Evolutionary conservation across 1,139 yeast genomes (phyloP).

Genomic region (Ogataea hybrid): DNA sequence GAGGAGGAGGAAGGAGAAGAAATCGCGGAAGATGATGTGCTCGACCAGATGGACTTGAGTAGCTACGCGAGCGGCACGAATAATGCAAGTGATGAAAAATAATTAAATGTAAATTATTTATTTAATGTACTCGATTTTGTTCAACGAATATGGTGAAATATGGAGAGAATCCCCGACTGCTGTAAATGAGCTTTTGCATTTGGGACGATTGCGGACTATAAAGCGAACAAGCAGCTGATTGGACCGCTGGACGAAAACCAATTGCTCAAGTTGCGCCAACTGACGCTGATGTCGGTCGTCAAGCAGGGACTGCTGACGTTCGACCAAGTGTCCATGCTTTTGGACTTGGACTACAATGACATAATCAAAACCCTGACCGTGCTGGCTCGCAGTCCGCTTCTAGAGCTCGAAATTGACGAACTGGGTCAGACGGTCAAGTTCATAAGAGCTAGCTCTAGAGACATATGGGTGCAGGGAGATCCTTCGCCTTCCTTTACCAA

Average conservation of each 20-base stretch:
- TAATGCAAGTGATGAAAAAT: constrained; percentile 7
- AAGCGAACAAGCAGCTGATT: not conserved
- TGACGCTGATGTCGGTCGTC: constrained; percentile 29
- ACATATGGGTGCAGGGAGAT: constrained; percentile 6
- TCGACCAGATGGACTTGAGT: constrained; percentile 13
- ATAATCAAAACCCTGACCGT: constrained; percentile 1
- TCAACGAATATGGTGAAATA: constrained; percentile 3
- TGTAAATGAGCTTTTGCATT: constrained; percentile 33
- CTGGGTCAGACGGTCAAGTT: not conserved
- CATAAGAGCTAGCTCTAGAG: constrained; percentile 4
- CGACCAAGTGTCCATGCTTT: not conserved
- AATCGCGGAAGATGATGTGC: constrained; percentile 19
- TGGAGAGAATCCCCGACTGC: constrained; percentile 15
- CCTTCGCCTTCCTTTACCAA: constrained; percentile 3
- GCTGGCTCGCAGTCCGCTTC: constrained; percentile 7
- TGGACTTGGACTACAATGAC: not conserved
- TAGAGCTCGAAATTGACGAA: constrained; percentile 8
- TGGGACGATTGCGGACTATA: constrained; percentile 28
- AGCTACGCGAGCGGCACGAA: constrained; percentile 1
- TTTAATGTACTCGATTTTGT: not conserved
- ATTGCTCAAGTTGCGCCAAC: constrained; percentile 31
- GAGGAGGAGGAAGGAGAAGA: constrained; percentile 47
- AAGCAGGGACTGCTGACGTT: constrained; percentile 2
- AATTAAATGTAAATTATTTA: constrained; percentile 12
- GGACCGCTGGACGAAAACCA: constrained; percentile 21